Base-by-base conservation (phyloP, 2,329 filamentous ascomycete genomes). In the Aspergillus luchuensis region DNA sequence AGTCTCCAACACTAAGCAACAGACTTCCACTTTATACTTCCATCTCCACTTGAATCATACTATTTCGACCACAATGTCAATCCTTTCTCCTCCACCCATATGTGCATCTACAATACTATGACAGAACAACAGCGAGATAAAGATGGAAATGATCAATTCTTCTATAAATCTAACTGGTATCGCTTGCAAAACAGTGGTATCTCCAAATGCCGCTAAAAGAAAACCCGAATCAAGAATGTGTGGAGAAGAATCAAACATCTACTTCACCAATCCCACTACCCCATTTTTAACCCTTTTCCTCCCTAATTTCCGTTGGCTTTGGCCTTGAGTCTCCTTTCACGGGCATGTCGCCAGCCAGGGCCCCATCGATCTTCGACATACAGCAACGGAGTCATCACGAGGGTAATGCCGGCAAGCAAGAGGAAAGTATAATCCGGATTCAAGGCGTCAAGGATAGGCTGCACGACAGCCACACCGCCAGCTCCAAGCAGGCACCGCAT, bases 401-500 rank as follows among this genome's bases (percentile, higher is more conserved):
- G n/a, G 4, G 66, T 69, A 41, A 72, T 66, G 6, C 71, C 70
- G n/a, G 69, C 67, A 15, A 74, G 66, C 30, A 74, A 38, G 19
- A 71, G 25, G 54, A 74, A 73, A 7, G 69, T 49, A 17, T 59
- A 71, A 19, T 62, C 52, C 2, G 69, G 80, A 21, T 64, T 71
- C 17, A 78, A 49, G 3, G 64, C 63, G 45, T 74, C 66, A 30
- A 78, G 71, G 1, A 79, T 67, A 15, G 72, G 69, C 30, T 75
- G 67, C 1, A 74, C 59, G 7, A 66, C 67, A 17, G 73, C 71
- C 2, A 76, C 71, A 56, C 71, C 74, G 0, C 65, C 75, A 5
- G 76, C 76, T 17, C 74, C 75, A 10, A 78, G 57, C 38, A 71
- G 60, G 59, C 75, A 78, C 17, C 76, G 69, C 56, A 73, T 71